Percentiles rank a stretch among this genome's conserved stretches.
Evolutionary conservation across 129 eudicot species (phyloP).

Genomic region (Artemisia annua): DNA sequence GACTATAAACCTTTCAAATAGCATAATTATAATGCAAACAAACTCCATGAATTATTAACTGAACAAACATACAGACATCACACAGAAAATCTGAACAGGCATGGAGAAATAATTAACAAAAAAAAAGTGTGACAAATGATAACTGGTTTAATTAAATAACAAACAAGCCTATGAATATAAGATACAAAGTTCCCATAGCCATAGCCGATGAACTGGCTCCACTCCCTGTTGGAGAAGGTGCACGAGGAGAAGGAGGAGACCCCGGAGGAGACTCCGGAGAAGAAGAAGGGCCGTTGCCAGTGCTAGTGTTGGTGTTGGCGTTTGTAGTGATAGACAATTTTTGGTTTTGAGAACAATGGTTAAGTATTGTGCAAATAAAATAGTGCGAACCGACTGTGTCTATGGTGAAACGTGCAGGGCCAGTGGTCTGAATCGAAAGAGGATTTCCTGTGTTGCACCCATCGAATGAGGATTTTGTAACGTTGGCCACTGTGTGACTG

Average conservation of each 20-base stretch:
- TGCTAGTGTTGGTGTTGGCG: neutral
- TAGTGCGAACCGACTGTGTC: neutral
- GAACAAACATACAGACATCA: neutral
- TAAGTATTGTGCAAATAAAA: neutral
- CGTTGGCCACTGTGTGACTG: conserved; percentile 33
- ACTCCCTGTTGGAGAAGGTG: conserved; percentile 15
- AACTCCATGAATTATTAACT: conserved; percentile 7
- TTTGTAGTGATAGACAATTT: neutral
- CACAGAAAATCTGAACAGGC: neutral
- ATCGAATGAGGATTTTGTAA: conserved; percentile 18
- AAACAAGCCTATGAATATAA: conserved; percentile 19
- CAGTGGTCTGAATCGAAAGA: no score
- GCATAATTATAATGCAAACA: neutral
- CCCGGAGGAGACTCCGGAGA: neutral
- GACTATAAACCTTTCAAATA: neutral
- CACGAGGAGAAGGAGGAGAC: conserved; percentile 20
- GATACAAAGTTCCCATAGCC: neutral
- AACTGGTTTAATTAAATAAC: conserved; percentile 12
- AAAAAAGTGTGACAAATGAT: neutral
- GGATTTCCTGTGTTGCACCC: conserved; percentile 16
- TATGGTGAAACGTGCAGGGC: no score
- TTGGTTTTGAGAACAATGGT: no score
- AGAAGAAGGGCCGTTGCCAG: no score
- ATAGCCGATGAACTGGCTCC: neutral
- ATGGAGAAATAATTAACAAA: neutral